Evolutionary conservation across 805 yeast species (phyloP).

Genomic region (Lachancea fermentati): DNA sequence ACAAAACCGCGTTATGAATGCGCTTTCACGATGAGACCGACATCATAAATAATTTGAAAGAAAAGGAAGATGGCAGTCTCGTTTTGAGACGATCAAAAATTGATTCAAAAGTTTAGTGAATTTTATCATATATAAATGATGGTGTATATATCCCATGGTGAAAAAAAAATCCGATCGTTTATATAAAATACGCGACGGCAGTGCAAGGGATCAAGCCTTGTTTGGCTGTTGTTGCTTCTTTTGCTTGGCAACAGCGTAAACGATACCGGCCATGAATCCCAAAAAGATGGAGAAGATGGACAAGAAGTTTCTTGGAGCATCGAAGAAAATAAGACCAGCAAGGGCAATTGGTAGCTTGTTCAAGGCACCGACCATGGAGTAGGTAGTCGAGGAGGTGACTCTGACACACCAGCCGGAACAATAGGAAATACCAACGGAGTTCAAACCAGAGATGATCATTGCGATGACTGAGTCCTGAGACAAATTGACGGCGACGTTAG

Average conservation of each 20-base stretch:
- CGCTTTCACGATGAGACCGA: no score
- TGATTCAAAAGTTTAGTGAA: not conserved
- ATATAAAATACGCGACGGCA: no score
- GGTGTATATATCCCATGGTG: no score
- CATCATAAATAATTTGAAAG: no score
- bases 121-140: not conserved
- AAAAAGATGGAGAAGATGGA: constrained; percentile 84
- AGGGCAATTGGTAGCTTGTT: constrained; percentile 97
- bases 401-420: constrained; percentile 99
- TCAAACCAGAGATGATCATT: constrained; percentile 88
- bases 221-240: constrained; percentile 48
- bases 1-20: no score
- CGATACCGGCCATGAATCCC: constrained; percentile 94
- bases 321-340: constrained; percentile 90
- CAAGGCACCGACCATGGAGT: constrained; percentile 98
- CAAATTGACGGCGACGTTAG: constrained; percentile 71
- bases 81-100: not conserved
- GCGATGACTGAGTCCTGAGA: constrained; percentile 62
- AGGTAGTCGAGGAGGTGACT: constrained; percentile 96
- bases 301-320: constrained; percentile 90
- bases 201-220: not conserved
- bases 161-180: no score
- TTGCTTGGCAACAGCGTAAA: constrained; percentile 92
- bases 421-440: constrained; percentile 95
- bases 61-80: no score